Evolutionary conservation across 2,329 filamentous ascomycete genomes (phyloP), one percentile per base, ranked within the genome.

Genomic region (Sporothrix brunneoviolacea): DNA sequence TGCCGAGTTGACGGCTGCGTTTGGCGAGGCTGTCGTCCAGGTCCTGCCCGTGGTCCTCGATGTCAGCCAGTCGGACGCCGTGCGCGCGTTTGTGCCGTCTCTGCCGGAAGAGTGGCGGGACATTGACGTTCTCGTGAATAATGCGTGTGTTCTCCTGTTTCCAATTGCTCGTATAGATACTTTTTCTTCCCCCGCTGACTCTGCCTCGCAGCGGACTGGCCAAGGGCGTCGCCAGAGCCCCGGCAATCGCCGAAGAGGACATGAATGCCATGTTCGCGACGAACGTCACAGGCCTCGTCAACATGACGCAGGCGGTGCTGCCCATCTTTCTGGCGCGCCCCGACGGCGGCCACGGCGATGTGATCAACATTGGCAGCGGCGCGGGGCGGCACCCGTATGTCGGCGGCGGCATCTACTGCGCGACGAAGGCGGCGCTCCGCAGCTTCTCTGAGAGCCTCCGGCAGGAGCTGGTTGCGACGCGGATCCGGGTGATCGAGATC

Each of bases 351-450:
- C 74, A 79, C 38, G 91, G 91, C 60, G 93, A 97, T 65, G 91
- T 98, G 65, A 95, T 98, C 72, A 97, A 96, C 64, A 71, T 96
- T 62, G 91, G 91, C 55, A 90, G 84, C 58, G 91, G 95, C 63
- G 91, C 91, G 15, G 91, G 89, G 27, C 80, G 90, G 38, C 89
- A 95, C 60, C 79, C 88, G 12, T 96, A 95, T 66, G 74, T 82
- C 1, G 88, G 89, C 44, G 91, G 91, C 24, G 83, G 83, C 65
- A 94, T 95, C 64, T 96, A 96, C 76, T 95, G 91, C 67, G 88
- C 90, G 1, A 91, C 87, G 53, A 96, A 96, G 70, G 88, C 90
- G 18, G 91, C 91, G 2, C 85, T 95, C 50, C 80, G 86, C 59
- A 85, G 78, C 58, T 95, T 95, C 70, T 90, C 88, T 1, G 89